These are phyloP conservation scores for Terfezia boudieri DNA, from an alignment of 495 filamentous ascomycete species.

Conservation along the genomic window DNA sequence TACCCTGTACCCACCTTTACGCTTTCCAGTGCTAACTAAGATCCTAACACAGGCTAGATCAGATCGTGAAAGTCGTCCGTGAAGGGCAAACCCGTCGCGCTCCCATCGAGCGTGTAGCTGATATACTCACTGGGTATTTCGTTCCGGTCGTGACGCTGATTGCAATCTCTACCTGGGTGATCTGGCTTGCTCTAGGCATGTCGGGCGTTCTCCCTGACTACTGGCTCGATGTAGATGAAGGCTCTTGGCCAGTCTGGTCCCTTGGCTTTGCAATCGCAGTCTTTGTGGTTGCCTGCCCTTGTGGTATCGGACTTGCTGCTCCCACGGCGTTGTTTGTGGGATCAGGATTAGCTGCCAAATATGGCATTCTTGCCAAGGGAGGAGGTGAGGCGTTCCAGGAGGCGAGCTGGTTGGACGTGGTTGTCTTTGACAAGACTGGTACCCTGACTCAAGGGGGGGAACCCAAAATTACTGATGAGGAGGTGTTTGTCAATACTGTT, in stretches of 20 bases:
- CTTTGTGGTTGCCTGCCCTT: conserved; percentile 88
- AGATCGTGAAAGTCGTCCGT: conserved; percentile 71
- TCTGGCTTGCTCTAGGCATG: conserved; percentile 59
- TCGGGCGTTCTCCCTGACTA: conserved; percentile 41
- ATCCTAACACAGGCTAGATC: conserved; percentile 32
- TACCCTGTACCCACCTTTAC: not conserved
- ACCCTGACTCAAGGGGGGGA: conserved; percentile 74
- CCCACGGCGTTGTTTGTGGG: conserved; percentile 89
- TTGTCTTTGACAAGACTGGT: conserved; percentile 94
- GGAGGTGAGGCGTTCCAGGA: conserved; percentile 92
- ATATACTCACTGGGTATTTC: conserved; percentile 67
- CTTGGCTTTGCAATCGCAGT: conserved; percentile 85
- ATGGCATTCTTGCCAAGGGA: conserved; percentile 85
- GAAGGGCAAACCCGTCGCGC: conserved; percentile 78
- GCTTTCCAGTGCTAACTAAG: not conserved
- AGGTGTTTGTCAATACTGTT: conserved; percentile 26
- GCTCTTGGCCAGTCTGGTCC: conserved; percentile 71
- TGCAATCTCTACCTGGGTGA: conserved; percentile 59
- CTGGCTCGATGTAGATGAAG: conserved; percentile 42
- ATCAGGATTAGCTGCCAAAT: conserved; percentile 61
- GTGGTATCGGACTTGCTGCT: conserved; percentile 75
- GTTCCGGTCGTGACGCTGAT: conserved; percentile 67
- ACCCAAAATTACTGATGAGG: conserved; percentile 51
- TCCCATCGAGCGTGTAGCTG: conserved; percentile 67
- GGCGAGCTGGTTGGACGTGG: conserved; percentile 60